Percentiles rank a stretch among this genome's conserved stretches.
Conservation (phyloP, 78 protist genomes). For the Dictyostelium firmibasis region DNA sequence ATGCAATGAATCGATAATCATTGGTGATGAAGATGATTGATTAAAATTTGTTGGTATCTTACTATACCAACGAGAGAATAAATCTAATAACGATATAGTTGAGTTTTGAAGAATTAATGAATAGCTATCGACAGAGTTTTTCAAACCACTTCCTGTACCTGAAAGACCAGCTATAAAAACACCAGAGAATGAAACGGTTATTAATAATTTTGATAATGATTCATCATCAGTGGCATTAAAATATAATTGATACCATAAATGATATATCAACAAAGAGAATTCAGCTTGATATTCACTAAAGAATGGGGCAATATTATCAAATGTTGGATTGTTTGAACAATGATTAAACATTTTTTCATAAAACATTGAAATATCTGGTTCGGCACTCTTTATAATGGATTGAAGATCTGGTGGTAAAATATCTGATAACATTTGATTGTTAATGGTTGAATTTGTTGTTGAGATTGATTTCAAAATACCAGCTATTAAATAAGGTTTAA, state of each 20-base stretch:
- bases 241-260: background rate
- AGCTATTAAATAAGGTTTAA: constrained; percentile 11
- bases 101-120: constrained; percentile 12
- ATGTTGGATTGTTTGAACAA: background rate
- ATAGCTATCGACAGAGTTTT: background rate
- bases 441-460: background rate
- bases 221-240: background rate
- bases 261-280: background rate
- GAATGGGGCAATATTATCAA: background rate
- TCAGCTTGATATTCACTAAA: constrained; percentile 1
- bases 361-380: background rate
- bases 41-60: background rate
- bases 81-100: constrained; percentile 18
- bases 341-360: background rate
- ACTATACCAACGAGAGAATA: background rate
- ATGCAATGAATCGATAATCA: background rate
- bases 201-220: constrained; percentile 1
- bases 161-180: background rate
- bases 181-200: background rate
- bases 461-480: constrained; percentile 7
- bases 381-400: background rate
- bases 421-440: background rate
- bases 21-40: background rate
- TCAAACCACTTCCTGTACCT: background rate
- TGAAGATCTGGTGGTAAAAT: background rate